Evolutionary conservation across 2,329 filamentous ascomycete species (phyloP), one percentile per base, ranked within the genome.

Genomic region (Fusarium papillatum): DNA sequence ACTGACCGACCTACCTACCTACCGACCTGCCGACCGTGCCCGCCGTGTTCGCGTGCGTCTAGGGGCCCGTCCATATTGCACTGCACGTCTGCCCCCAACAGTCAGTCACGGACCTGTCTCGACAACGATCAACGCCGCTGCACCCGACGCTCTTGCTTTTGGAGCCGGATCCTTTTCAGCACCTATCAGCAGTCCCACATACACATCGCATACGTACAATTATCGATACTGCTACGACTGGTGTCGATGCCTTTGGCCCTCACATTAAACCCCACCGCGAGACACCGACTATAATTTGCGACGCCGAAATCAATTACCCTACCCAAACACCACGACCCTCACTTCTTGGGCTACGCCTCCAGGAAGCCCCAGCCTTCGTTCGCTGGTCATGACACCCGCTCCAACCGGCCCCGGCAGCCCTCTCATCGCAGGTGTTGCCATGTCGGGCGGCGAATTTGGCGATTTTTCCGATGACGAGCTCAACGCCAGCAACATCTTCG

Each of bases 391-490:
- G 83, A 81, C 82, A 81, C 79, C 81, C 70, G 80, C 78, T 76
- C 75, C 77, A 65, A 80, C 78, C 70, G 79, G 79, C 78, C 75
- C 72, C 77, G 78, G 82, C 80, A 84, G 83, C 81, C 84, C 84
- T 81, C 78, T 86, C 66, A 85, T 85, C 73, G 80, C 82, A 79
- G 83, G 82, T 78, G 78, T 80, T 79, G 82, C 79, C 78, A 82
- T 85, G 79, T 78, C 83, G 75, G 81, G 79, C 78, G 77, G 82
- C 80, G 83, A 85, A 61, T 84, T 82, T 68, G 80, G 82, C 77
- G 83, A 85, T 61, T 82, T 84, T 72, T 80, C 83, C 72, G 84
- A 86, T 79, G 83, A 84, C 76, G 81, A 83, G 34, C 77, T 84
- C 68, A 77, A 74, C 64, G 73, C 79, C 72, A 76, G 82, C 60